Evolutionary conservation across 75 land plant genomes (phyloP), one percentile per base, ranked within the genome.

Genomic region (Azolla pinnata): DNA sequence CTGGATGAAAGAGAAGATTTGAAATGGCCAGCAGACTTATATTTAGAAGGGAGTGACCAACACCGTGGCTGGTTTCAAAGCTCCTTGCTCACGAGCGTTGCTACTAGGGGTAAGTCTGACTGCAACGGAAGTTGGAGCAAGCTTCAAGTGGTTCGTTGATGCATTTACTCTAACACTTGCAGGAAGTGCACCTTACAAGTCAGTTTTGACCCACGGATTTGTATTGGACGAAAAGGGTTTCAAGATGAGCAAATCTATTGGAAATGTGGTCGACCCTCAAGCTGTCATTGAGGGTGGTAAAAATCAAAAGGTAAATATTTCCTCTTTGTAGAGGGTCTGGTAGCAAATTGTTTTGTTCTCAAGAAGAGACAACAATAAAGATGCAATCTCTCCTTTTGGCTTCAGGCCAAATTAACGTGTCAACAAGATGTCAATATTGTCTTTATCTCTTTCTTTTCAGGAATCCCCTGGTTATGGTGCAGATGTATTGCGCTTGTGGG

Each of bases 11-110:
- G 96, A 66, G 67, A 72, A 59, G 84, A 84, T 17, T 68, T 92
- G 50, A 51, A 61, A 66, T 83, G 64, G 63, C 97, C 99, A 34
- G 95, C 99, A 49, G 99, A 95, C 67, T 56, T 95, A 58, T 95
- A 95, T 66, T 79, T 95, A 56, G 99, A 95, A 78, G 99, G 99
- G 31, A 81, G 91, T 63, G 99, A 95, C 57, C 99, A 95, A 63
- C 99, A 95, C 67, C 80, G 99, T 64, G 99, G 99, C 3, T 95
- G 99, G 99, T 95, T 95, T 61, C 99, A 95, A 51, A 95, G 99
- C 69, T 95, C 99, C 9, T 67, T 95, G 66, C 66, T 95, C 52
- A 95, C 99, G 1, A 73, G 99, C 63, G 69, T 90, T 79, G 99
- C 99, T 19, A 80, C 88, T 4, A 77, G 66, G 79, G 98, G 98